phyloP scores from a whole-genome alignment of 257 asterid genomes.

The Craterostigma plantagineum region DNA sequence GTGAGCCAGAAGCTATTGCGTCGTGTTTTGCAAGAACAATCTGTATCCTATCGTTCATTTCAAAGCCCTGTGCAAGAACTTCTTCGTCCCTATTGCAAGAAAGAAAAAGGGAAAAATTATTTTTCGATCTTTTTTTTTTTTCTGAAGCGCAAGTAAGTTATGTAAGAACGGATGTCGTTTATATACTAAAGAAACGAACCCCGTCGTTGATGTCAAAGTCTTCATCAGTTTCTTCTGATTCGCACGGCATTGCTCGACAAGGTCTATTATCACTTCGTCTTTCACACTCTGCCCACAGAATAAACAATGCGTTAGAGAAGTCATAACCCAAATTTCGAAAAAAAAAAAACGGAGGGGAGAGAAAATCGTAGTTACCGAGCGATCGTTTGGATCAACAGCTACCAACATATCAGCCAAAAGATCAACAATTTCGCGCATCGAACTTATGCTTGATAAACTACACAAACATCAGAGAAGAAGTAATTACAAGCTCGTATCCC shows the following conservation, averaged over 20 bases:
- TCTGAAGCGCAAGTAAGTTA: neutral
- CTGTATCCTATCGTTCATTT: constrained; percentile 65
- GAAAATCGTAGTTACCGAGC: constrained; percentile 24
- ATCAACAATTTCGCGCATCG: constrained; percentile 55
- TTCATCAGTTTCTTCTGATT: constrained; percentile 78
- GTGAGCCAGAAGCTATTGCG: constrained; percentile 70
- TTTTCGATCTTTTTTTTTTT: neutral
- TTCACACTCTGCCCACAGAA: constrained; percentile 33
- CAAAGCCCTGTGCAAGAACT: constrained; percentile 78
- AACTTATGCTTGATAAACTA: constrained; percentile 36
- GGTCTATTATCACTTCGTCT: constrained; percentile 65
- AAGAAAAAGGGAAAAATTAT: neutral
- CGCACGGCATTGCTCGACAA: constrained; percentile 58
- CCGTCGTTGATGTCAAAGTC: constrained; percentile 52
- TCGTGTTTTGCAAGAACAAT: constrained; percentile 54
- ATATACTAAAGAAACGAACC: constrained; percentile 7
- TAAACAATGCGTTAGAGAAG: neutral
- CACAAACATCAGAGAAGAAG: constrained; percentile 3
- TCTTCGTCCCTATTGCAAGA: constrained; percentile 51
- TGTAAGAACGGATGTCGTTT: too few relatives aligned
- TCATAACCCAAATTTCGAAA: neutral
- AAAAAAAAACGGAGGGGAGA: too few relatives aligned
- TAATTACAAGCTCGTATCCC: neutral
- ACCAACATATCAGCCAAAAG: constrained; percentile 74
- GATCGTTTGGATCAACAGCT: constrained; percentile 53